Percentiles rank a stretch among this genome's conserved stretches.
These are phyloP conservation scores for Carex littledalei DNA, from an alignment of 176 grass and related monocot genomes.

Conservation along the genomic window DNA sequence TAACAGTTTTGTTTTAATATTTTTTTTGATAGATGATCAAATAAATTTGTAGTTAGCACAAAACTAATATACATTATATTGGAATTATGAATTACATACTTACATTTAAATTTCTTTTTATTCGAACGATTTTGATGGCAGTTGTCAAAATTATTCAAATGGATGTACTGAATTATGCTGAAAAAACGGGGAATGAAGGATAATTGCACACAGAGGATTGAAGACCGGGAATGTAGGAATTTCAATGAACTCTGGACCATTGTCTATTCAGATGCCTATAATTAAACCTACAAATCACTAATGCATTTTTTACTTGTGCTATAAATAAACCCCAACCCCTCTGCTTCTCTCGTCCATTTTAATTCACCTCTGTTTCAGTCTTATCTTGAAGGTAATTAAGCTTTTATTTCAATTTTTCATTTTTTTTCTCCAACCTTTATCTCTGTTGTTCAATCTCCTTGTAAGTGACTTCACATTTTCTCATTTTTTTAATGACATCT, in stretches of 20 bases:
- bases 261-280: conserved; percentile 3
- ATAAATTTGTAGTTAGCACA: too few species aligned
- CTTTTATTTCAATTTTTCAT: not conserved
- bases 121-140: not conserved
- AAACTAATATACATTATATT: not conserved
- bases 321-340: conserved; percentile 14
- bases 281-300: not conserved
- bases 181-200: not conserved
- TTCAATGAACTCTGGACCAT: not conserved
- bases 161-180: not conserved
- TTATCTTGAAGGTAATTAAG: not conserved
- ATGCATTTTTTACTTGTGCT: not conserved
- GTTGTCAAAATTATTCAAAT: not conserved
- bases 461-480: not conserved
- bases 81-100: not conserved
- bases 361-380: not conserved
- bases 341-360: conserved; percentile 12
- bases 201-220: not conserved
- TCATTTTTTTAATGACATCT: not conserved
- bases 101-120: not conserved
- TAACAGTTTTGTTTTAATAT: too few species aligned
- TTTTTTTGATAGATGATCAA: too few species aligned
- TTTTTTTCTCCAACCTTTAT: not conserved
- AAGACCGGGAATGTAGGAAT: not conserved
- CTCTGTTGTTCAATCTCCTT: not conserved